Conservation (phyloP, 164 flowering plant genomes). For the Litsea cubeba region DNA sequence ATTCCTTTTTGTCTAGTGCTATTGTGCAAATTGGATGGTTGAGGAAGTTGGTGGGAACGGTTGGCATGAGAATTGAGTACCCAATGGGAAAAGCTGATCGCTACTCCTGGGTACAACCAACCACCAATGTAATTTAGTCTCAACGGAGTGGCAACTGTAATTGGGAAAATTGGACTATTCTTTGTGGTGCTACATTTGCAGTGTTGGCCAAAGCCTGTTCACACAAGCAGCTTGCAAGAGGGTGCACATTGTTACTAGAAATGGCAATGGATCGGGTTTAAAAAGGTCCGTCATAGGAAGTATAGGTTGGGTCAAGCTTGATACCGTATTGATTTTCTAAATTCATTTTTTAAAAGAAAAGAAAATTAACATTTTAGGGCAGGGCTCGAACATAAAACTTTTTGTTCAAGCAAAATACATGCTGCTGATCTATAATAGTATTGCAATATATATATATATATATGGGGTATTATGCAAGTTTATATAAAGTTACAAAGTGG, state of each 20-base stretch:
- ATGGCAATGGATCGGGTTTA: no score
- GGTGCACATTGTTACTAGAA: conserved; percentile 29
- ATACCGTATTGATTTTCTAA: no score
- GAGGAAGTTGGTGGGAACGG: conserved; percentile 86
- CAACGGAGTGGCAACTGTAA: conserved; percentile 86
- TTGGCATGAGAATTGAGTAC: conserved; percentile 98
- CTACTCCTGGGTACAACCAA: conserved; percentile 89
- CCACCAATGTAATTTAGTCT: conserved; percentile 82
- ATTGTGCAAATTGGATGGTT: conserved; percentile 92
- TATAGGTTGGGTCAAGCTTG: no score
- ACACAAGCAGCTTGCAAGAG: conserved; percentile 42
- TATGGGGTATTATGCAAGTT: no score
- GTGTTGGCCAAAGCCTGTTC: conserved; percentile 67
- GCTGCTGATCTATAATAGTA: no score
- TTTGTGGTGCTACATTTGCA: conserved; percentile 83
- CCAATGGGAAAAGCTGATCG: conserved; percentile 98
- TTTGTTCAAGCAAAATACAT: no score
- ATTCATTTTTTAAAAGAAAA: no score
- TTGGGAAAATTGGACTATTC: conserved; percentile 82
- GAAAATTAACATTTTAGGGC: no score
- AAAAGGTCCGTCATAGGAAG: no score
- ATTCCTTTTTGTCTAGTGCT: conserved; percentile 79
- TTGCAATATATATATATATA: no score
- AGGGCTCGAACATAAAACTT: no score
- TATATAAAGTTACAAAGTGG: no score